Percentiles rank a stretch among this genome's conserved stretches.
Evolutionary conservation across 208 protist species (phyloP).

Genomic region (Trypanosoma conorhini): DNA sequence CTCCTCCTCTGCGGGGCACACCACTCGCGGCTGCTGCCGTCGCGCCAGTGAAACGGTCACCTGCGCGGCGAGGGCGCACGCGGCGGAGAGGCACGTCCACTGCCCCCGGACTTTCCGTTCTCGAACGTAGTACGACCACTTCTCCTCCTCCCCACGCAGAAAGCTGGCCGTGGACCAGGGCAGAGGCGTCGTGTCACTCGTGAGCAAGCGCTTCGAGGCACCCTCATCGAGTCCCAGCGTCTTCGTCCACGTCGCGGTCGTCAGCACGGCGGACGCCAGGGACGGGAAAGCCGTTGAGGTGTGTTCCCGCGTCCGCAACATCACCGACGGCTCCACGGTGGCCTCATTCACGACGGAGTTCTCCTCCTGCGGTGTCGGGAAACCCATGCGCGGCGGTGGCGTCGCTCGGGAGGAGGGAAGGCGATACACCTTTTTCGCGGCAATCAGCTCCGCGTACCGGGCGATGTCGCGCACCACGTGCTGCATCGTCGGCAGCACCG

Average conservation of each 20-base stretch:
- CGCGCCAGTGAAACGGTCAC: constrained; percentile 22
- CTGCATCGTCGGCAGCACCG: constrained; percentile 16
- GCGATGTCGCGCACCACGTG: constrained; percentile 16
- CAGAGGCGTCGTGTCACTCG: not conserved
- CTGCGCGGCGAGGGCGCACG: constrained; percentile 22
- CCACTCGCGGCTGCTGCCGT: constrained; percentile 9
- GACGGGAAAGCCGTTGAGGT: no score
- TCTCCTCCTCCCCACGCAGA: not conserved
- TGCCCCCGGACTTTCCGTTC: constrained; percentile 26
- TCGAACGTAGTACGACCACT: constrained; percentile 24
- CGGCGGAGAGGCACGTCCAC: constrained; percentile 30
- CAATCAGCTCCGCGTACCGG: constrained; percentile 16
- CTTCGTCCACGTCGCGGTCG: not conserved
- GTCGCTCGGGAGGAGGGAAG: not conserved
- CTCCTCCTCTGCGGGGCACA: not conserved
- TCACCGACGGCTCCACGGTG: not conserved
- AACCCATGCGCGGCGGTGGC: not conserved
- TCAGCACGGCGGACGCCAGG: not conserved
- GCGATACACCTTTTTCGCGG: constrained; percentile 4
- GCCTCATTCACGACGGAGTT: not conserved
- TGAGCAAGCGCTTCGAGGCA: not conserved
- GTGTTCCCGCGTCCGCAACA: not conserved
- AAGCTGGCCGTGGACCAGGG: not conserved
- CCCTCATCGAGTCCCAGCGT: not conserved
- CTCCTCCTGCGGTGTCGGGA: constrained; percentile 5